A percentile compares a stretch with the other conserved stretches of the same genome.
Evolutionary conservation across 768 basidiomycete genomes (phyloP).

Genomic region (Agaricus subrufescens): DNA sequence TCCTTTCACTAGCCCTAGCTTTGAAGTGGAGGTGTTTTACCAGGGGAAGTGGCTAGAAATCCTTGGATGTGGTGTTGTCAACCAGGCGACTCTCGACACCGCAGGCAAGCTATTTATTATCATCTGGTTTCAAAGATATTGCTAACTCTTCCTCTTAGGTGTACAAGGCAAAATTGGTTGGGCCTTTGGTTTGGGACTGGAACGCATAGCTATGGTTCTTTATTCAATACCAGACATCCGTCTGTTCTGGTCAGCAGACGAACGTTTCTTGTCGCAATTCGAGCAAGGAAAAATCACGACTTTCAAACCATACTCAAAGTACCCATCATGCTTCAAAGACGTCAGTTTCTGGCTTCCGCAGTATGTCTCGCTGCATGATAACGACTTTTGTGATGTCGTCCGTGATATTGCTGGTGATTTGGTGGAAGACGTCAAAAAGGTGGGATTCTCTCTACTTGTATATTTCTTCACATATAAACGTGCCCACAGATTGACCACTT

Average conservation of each 20-base stretch:
- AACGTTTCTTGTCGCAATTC: slow-evolving; percentile 88
- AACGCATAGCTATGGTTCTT: slow-evolving; percentile 96
- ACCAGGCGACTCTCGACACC: slow-evolving; percentile 82
- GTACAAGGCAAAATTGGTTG: slow-evolving; percentile 86
- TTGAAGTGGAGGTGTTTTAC: slow-evolving; percentile 97
- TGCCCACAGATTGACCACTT: slow-evolving; percentile 80
- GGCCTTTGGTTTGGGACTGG: slow-evolving; percentile 97
- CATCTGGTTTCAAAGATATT: slow-evolving; percentile 9
- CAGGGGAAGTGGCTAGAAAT: slow-evolving; percentile 97
- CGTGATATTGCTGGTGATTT: slow-evolving; percentile 90
- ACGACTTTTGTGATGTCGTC: slow-evolving; percentile 95
- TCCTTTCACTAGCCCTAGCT: slow-evolving; percentile 97
- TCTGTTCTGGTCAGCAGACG: slow-evolving; percentile 91
- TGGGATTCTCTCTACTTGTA: slow-evolving; percentile 27
- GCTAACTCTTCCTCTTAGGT: slow-evolving; percentile 32
- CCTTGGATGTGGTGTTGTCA: slow-evolving; percentile 88
- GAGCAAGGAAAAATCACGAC: slow-evolving; percentile 65
- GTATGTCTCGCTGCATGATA: slow-evolving; percentile 68
- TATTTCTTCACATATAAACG: slow-evolving; percentile 10
- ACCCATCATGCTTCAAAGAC: slow-evolving; percentile 91
- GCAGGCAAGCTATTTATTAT: slow-evolving; percentile 47
- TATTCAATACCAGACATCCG: slow-evolving; percentile 97
- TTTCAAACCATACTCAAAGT: slow-evolving; percentile 91
- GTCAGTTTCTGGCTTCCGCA: slow-evolving; percentile 88
- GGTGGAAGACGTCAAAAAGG: slow-evolving; percentile 86